Base-by-base conservation (phyloP, 1,139 yeast genomes). In the Protomyces gravidus region DNA sequence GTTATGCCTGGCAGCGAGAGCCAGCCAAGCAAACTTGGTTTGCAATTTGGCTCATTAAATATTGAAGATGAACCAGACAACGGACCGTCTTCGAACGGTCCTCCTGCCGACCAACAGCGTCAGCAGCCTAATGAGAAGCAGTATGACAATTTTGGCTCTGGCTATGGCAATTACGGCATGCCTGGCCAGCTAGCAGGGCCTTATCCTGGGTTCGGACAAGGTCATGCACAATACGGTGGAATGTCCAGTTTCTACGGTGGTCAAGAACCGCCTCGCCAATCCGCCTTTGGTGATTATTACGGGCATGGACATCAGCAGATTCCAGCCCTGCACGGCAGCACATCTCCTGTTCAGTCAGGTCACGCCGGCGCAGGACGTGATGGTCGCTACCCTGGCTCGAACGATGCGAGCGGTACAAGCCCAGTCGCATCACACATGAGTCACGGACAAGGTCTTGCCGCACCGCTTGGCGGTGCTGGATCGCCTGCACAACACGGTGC, bases 1-100 rank as follows among this genome's bases (percentile, higher is more conserved):
- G 46, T 53, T 17, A 53, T 53, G 58, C 58, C 58, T 3, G 58
- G 58, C 36, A 53, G 51, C 21, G 58, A 53, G 27, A 13, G 45
- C 5, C 51, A 53, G 26, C 51, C 58, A 13, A 33, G 51, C 4
- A 40, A 50, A 25, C 40, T 53, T 11, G 46, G 58, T 6, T 33
- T 53, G 25, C 58, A 53, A 17, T 53, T 53, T n/a, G 58, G 58
- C 3, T 53, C 58, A 7, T 39, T 53, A 5, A 51, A 50, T 15
- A 28, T 53, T 15, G 39, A 50, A 25, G 58, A 53, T 25, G 58
- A 53, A 9, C 46, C 45, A 33, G 58, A 23, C 27, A 32, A 53
- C 27, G 17, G 33, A 36, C n/a, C n/a, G 6, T 15, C 23, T 6
- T 46, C 47, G 23, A 46, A 46, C 2, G 30, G 26, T 7, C 36